Base-by-base conservation (phyloP, 768 basidiomycete species). In the Suillus paluster region DNA sequence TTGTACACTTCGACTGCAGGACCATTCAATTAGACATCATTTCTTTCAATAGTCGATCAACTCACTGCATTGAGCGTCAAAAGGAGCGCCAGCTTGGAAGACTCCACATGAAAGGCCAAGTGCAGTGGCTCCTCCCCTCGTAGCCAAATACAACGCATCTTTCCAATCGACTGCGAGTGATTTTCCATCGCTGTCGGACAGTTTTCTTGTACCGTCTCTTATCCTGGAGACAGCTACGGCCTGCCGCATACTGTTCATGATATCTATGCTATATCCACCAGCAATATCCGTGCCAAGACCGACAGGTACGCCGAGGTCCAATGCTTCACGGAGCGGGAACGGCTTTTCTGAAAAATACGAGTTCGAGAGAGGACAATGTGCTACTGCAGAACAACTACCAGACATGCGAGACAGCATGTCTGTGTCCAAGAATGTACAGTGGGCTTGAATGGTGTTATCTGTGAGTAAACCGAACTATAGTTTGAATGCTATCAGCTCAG, bases 331-430 rank as follows among this genome's bases (percentile, higher is more conserved):
- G 38, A 91, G 77, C 3, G 81, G 83, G 69, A 93, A 89, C 1
- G 88, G 85, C 58, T 83, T 78, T 14, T 86, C 82, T 0, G 92
- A 94, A 74, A 96, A 94, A 75, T 96, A 97, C 3, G 85, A 82
- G 70, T 97, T 96, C 0, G 94, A 95, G 14, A 97, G 79, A 0
- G 95, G 95, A 73, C 95, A 97, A 67, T 94, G 92, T 0, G 94
- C 92, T 23, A 96, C 79, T 2, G 91, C 80, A 1, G 88, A 85
- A 17, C 86, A 84, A 30, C 71, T 72, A 4, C 65, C 63, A 2
- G 79, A 77, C 14, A 95, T 76, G 19, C 79, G 81, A 0, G 76
- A 70, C 12, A 94, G 79, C 38, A 86, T 80, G 0, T 80, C 73
- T 0, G 73, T 58, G n/a, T 77, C 70, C 36, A 95, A 81, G 75